Evolutionary conservation across 768 basidiomycete species (phyloP), one percentile per base, ranked within the genome.

Genomic region (Dentipellis fragilis): DNA sequence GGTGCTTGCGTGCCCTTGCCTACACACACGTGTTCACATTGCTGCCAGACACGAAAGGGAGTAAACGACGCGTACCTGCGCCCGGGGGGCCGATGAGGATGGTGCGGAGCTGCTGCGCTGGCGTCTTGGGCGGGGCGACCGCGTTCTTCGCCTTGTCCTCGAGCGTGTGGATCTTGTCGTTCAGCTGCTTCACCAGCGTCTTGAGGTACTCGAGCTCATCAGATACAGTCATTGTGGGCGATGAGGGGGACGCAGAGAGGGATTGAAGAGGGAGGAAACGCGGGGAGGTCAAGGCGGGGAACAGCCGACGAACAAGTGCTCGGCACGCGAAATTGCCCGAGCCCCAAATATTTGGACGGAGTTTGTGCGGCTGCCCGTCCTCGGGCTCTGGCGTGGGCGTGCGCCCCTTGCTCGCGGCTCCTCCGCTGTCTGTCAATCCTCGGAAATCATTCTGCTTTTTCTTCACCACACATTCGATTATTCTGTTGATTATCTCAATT

Each of bases 1-100:
- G 96, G 95, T 0, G 93, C 96, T 71, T 99, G 96, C 2, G 96
- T 99, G 23, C 96, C 96, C 79, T 99, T 99, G 62, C 95, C 95
- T 96, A 66, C 29, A 55, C 9, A 56, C 8, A 17, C 22, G 57
- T 45, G 48, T 8, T 52, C 19, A 38, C 53, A 51, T 22, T 23
- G 14, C 17, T 1, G 21, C 11, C 12, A 37, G 35, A 23, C 42
- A 34, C 19, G 46, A 42, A 51, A 19, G 38, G 12, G 37, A 17
- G 36, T 50, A 29, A 50, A 8, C 23, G 46, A 19, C 16, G 72
- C 85, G 61, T 63, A 95, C 95, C 95, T 66, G 96, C 91, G 64
- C 96, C 96, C 46, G 96, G 96, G 58, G 96, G 96, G 54, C 96
- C 96, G 62, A 99, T 75, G 63, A 99, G 79, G 64, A 99, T 92